Evolutionary conservation across 441 rosid species (phyloP).

Genomic region (Adansonia madagascariensis): DNA sequence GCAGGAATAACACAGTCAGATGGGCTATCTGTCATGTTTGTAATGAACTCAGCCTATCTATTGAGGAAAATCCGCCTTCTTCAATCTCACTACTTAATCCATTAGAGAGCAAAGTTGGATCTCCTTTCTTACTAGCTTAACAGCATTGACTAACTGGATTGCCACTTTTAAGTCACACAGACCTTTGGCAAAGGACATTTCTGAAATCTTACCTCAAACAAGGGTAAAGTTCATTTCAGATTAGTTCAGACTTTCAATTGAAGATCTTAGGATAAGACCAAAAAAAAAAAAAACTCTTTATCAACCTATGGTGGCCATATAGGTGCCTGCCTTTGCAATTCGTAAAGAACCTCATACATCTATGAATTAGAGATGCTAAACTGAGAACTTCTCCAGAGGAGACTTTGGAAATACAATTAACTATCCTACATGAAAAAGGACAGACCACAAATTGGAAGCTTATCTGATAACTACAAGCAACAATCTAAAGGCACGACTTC

Average conservation of each 20-base stretch:
- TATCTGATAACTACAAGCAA: not conserved
- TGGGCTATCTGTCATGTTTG: not conserved
- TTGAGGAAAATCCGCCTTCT: not conserved
- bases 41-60: not conserved
- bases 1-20: not conserved
- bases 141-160: not conserved
- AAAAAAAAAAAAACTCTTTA: not conserved
- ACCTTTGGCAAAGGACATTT: conserved; percentile 3
- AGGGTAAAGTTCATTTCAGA: not conserved
- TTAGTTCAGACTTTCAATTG: not conserved
- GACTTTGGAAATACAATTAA: not conserved
- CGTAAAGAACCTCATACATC: not conserved
- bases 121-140: not conserved
- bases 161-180: not conserved
- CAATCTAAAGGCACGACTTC: not conserved
- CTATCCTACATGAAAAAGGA: not conserved
- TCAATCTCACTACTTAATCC: not conserved
- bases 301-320: not conserved
- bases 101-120: not conserved
- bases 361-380: not conserved
- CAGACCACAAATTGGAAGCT: not conserved
- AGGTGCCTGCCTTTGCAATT: not conserved
- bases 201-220: not conserved
- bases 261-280: not conserved
- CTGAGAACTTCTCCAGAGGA: not conserved